Evolutionary conservation across 768 basidiomycete species (phyloP).

Genomic region (Gautieria morchelliformis): DNA sequence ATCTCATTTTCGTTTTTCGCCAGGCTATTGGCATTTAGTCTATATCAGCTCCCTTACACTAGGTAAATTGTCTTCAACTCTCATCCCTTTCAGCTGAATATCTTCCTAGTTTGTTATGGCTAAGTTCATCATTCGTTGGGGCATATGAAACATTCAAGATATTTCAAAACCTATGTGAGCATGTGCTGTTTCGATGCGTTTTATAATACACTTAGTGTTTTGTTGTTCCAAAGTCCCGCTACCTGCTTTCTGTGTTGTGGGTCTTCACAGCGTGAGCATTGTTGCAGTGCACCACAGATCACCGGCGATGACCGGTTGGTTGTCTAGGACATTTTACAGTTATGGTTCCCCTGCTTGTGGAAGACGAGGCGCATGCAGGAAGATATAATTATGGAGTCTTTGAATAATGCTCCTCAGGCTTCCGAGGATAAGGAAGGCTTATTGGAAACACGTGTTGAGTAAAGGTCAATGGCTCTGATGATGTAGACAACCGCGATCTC

Average conservation of each 20-base stretch:
- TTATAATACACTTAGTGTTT: neutral
- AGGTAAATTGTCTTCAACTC: neutral
- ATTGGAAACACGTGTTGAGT: too few relatives aligned
- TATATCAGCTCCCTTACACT: neutral
- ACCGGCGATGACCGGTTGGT: neutral
- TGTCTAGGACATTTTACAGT: neutral
- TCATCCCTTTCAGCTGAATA: neutral
- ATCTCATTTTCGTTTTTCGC: neutral
- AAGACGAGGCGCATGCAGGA: too few relatives aligned
- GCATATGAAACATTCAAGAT: neutral
- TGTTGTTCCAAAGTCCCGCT: neutral
- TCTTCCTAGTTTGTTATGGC: neutral
- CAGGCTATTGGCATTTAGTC: neutral
- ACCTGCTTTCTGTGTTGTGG: constrained; percentile 1
- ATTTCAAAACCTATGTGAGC: neutral
- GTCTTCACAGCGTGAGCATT: neutral
- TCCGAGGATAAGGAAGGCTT: too few relatives aligned
- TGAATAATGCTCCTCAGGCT: too few relatives aligned
- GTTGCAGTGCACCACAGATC: neutral
- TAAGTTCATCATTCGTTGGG: neutral
- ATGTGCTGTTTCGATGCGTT: neutral
- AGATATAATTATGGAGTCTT: too few relatives aligned
- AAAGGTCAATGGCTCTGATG: too few relatives aligned
- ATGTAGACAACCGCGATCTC: too few relatives aligned
- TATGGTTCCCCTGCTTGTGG: neutral